Evolutionary conservation across 768 basidiomycete species (phyloP).

Genomic region (Collybia mongolica): DNA sequence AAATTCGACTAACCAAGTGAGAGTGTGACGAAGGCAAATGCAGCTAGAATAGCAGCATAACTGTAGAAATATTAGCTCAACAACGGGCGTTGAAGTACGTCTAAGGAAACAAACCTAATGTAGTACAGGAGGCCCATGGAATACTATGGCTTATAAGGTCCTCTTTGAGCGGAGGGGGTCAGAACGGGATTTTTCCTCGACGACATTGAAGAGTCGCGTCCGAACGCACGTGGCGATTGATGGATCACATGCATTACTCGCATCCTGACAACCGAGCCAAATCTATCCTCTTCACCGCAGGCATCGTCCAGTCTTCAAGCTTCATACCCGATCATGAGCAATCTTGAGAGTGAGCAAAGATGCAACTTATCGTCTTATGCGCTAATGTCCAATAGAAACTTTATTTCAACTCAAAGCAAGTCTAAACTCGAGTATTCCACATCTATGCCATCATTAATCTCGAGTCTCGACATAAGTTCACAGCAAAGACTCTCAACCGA

Average conservation of each 20-base stretch:
- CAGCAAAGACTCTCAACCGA: conserved; percentile 89
- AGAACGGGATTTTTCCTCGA: not conserved
- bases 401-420: conserved; percentile 97
- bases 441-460: conserved; percentile 7
- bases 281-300: conserved; percentile 2
- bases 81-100: no score
- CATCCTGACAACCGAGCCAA: not conserved
- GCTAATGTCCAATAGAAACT: conserved; percentile 66
- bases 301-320: conserved; percentile 12
- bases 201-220: conserved; percentile 7
- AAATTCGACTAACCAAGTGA: conserved; percentile 65
- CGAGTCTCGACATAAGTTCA: conserved; percentile 62
- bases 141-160: not conserved
- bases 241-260: conserved; percentile 14
- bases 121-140: conserved; percentile 58
- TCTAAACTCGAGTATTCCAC: conserved; percentile 10
- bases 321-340: conserved; percentile 52
- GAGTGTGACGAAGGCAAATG: conserved; percentile 88
- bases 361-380: not conserved
- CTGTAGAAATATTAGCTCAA: conserved; percentile 28
- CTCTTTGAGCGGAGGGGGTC: conserved; percentile 11
- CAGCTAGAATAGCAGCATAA: conserved; percentile 74
- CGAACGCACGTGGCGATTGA: conserved; percentile 5
- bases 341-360: conserved; percentile 77
- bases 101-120: conserved; percentile 45